A percentile compares a stretch with the other conserved stretches of the same genome.
phyloP scores from a whole-genome alignment of 495 filamentous ascomycete species.

The Niebla homalea region DNA sequence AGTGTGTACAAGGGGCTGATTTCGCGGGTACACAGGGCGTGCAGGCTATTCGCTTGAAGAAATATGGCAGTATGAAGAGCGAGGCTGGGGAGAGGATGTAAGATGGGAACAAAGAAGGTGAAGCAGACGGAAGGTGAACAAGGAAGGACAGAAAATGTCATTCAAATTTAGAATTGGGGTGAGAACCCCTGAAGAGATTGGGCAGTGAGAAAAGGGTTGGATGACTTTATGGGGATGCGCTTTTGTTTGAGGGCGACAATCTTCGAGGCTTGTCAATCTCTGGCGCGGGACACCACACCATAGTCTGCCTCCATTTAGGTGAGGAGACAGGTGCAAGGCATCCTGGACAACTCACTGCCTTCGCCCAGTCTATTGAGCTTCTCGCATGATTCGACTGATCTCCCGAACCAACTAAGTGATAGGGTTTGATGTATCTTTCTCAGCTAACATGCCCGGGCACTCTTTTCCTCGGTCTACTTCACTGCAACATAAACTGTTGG shows the following conservation, averaged over 20 bases:
- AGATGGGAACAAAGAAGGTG: neutral
- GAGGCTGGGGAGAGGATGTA: slow-evolving; percentile 39
- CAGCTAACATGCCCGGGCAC: too few relatives aligned
- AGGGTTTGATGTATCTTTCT: too few relatives aligned
- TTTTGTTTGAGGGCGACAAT: slow-evolving; percentile 34
- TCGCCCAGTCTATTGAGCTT: slow-evolving; percentile 32
- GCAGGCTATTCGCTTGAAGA: slow-evolving; percentile 77
- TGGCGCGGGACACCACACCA: slow-evolving; percentile 31
- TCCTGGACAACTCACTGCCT: slow-evolving; percentile 23
- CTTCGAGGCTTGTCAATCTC: slow-evolving; percentile 20
- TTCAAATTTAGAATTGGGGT: too few relatives aligned
- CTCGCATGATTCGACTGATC: slow-evolving; percentile 18
- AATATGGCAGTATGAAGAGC: slow-evolving; percentile 63
- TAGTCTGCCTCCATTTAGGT: slow-evolving; percentile 20
- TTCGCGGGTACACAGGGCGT: slow-evolving; percentile 53
- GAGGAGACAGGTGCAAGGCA: neutral
- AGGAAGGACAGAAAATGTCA: too few relatives aligned
- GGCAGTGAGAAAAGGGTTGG: too few relatives aligned
- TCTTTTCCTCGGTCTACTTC: too few relatives aligned
- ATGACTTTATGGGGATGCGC: slow-evolving; percentile 20
- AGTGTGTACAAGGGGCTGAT: slow-evolving; percentile 31
- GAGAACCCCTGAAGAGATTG: too few relatives aligned
- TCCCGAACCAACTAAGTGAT: too few relatives aligned
- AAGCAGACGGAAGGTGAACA: too few relatives aligned
- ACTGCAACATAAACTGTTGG: too few relatives aligned